Evolutionary conservation across 1,139 yeast species (phyloP).

Genomic region (Yamadazyma membranifaciens): DNA sequence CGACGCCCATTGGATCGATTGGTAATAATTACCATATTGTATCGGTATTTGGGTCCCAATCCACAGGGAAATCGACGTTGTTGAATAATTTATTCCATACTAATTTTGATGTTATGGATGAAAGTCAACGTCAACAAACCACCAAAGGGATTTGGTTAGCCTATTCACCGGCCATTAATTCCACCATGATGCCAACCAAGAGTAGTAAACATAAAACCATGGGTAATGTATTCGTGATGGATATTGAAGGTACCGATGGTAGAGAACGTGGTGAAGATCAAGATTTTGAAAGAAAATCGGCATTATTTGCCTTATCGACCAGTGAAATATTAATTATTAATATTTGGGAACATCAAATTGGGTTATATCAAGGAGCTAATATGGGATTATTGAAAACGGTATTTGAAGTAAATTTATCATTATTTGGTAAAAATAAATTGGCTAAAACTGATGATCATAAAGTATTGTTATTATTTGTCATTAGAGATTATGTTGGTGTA

Average conservation of each 20-base stretch:
- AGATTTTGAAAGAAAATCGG: conserved; percentile 95
- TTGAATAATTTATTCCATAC: conserved; percentile 85
- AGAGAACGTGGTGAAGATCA: conserved; percentile 98
- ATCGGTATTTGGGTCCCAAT: conserved; percentile 95
- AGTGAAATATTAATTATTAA: conserved; percentile 88
- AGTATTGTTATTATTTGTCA: conserved; percentile 79
- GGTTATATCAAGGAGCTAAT: conserved; percentile 95
- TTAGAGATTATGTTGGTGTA: conserved; percentile 86
- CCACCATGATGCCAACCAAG: conserved; percentile 22
- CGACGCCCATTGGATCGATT: conserved; percentile 27
- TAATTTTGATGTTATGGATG: conserved; percentile 91
- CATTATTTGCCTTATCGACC: conserved; percentile 89
- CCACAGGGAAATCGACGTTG: conserved; percentile 93
- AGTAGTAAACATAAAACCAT: conserved; percentile 14
- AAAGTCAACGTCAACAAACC: conserved; percentile 74
- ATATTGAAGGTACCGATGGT: conserved; percentile 98
- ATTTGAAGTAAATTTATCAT: conserved; percentile 86
- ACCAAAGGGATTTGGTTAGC: conserved; percentile 97
- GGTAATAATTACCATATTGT: conserved; percentile 85
- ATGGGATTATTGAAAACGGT: conserved; percentile 95
- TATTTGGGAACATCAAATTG: conserved; percentile 97
- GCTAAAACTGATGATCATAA: conserved; percentile 49
- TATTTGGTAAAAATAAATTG: conserved; percentile 55
- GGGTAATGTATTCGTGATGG: conserved; percentile 71
- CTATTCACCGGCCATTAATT: conserved; percentile 46